Evolutionary conservation across 139 green algal genomes (phyloP).

Genomic region (Astrephomene gubernaculifera): DNA sequence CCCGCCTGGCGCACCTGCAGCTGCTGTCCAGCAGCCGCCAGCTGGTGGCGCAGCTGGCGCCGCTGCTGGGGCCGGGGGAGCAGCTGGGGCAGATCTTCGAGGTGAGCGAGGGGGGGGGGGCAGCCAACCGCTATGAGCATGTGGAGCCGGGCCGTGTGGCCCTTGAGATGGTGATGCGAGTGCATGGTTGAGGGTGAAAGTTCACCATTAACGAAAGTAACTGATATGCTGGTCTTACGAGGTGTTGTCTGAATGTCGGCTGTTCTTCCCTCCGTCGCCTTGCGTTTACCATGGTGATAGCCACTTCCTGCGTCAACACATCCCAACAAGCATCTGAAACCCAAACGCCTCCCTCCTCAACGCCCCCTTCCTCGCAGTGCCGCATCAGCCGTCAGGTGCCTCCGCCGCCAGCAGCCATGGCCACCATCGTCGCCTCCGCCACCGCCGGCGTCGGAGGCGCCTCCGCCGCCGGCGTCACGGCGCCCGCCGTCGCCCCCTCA

Average conservation of each 20-base stretch:
- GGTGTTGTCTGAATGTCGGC: no score
- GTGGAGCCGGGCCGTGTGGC: neutral
- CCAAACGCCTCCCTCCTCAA: no score
- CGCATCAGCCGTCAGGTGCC: neutral
- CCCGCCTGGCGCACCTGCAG: conserved; percentile 28
- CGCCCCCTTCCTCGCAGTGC: conserved; percentile 1
- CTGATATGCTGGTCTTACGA: no score
- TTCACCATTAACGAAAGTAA: no score
- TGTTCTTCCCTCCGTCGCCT: no score
- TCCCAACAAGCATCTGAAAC: no score
- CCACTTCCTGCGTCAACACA: no score
- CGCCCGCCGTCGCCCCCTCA: neutral
- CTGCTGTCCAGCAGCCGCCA: conserved; percentile 30
- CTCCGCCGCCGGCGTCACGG: conserved; percentile 10
- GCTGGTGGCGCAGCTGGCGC: conserved; percentile 50
- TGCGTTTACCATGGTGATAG: no score
- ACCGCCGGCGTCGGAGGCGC: no score
- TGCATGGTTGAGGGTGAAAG: no score
- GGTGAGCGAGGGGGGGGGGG: conserved; percentile 1
- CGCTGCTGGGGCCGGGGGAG: conserved; percentile 30
- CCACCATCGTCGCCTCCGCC: no score
- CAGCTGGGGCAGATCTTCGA: conserved; percentile 34
- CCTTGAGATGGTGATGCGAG: no score
- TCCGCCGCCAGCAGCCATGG: neutral
- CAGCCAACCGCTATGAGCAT: neutral